Percentiles rank a stretch among this genome's conserved stretches.
Conservation (phyloP, 108 stramenopile species). For the Pelagomonas calceolata region DNA sequence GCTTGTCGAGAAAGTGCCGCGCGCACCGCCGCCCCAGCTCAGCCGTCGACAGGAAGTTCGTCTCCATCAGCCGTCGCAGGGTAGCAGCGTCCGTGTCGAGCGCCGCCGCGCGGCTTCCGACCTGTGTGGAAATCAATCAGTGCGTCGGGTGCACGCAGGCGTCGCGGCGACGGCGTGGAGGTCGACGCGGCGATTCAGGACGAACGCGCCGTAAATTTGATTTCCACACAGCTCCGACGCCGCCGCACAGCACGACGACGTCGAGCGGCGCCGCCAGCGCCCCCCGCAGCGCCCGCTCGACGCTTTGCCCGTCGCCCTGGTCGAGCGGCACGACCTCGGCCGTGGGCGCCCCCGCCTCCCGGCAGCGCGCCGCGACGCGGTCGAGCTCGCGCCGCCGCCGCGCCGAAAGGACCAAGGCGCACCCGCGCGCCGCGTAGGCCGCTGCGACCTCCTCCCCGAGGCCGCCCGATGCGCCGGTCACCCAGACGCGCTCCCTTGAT, state of each 20-base stretch:
- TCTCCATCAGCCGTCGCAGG: conserved; percentile 3
- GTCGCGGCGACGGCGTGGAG: conserved; percentile 7
- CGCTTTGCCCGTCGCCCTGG: conserved; percentile 1
- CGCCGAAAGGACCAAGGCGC: conserved; percentile 8
- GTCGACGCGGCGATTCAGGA: too few species aligned
- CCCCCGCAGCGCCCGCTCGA: too few species aligned
- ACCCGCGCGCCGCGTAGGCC: conserved; percentile 3
- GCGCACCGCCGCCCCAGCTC: background rate
- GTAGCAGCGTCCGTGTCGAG: conserved; percentile 3
- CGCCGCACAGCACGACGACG: conserved; percentile 11
- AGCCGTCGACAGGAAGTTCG: conserved; percentile 6
- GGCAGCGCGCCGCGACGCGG: background rate
- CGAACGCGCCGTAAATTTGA: too few species aligned
- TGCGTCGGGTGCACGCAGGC: too few species aligned
- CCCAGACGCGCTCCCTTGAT: conserved; percentile 10
- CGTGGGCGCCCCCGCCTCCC: background rate
- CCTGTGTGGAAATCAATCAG: too few species aligned
- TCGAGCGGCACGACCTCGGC: conserved; percentile 3
- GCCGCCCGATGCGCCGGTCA: conserved; percentile 7
- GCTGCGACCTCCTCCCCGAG: conserved; percentile 6
- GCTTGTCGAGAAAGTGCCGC: background rate
- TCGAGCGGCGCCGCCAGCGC: conserved; percentile 7
- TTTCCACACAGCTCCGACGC: conserved; percentile 2
- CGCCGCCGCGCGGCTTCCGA: too few species aligned
- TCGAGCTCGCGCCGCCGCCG: conserved; percentile 7